Base-by-base conservation (phyloP, 495 filamentous ascomycete genomes). In the Rusavskia elegans region DNA sequence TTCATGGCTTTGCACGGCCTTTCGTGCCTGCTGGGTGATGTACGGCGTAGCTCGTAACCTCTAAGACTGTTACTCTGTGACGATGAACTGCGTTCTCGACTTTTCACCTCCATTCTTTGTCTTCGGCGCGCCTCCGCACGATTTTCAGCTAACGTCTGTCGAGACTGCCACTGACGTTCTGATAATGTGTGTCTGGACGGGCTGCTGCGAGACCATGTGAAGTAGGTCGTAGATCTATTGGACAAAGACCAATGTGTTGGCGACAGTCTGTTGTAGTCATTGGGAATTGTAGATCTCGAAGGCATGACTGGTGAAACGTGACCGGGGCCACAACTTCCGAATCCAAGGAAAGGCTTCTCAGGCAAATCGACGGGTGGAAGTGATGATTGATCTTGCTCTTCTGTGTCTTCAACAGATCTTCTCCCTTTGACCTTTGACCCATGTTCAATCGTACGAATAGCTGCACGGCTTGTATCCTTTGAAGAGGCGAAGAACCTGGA, bases 401-500 rank as follows among this genome's bases (percentile, higher is more conserved):
- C 32, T 35, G 13, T 35, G 32, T 7, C 32, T 14, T 7, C 32
- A 35, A 35, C 13, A 35, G 32, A 35, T 2, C 32, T 35, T 10
- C 9, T 35, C 32, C 25, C 25, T 27, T 27, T 35, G 32, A 35
- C 32, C 10, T 8, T 10, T 35, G 13, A 14, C 2, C 32, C 32
- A 35, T 10, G 32, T 35, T 11, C 32, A 5, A 5, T 35, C 32
- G 7, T 35, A 35, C 32, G 5, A 35, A 0, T 35, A 35, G 40
- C 37, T 39, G 35, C 23, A 17, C 16, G 27, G 27, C 19, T 25
- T 9, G 25, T 20, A 9, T 35, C 25, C 25, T 51, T 53, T 36
- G 50, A 23, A 35, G 53, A 45, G 8, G 44, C 56, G 35, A 61
- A 61, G 38, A 50, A 61, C 32, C 59, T 57, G 49, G 59, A 61